Conservation (phyloP, 768 basidiomycete species). For the Lentinula edodes region DNA sequence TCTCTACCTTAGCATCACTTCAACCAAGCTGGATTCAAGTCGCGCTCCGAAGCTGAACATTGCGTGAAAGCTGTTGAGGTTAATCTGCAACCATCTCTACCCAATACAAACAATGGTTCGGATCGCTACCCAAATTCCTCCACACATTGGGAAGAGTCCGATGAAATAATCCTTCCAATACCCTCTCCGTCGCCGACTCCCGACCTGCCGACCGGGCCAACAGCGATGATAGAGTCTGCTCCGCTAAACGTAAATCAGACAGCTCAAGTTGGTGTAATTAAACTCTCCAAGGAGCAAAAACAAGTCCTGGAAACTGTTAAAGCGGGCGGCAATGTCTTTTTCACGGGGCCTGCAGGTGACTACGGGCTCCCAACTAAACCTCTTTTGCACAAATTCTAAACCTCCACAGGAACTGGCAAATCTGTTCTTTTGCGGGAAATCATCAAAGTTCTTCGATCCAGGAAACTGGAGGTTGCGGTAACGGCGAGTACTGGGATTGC, state of each 20-base stretch:
- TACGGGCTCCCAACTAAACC: background rate
- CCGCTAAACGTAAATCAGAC: background rate
- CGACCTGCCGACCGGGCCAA: background rate
- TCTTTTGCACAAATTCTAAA: background rate
- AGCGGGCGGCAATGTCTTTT: slow-evolving; percentile 58
- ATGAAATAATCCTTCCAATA: too few relatives aligned
- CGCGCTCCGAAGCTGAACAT: background rate
- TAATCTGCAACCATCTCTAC: background rate
- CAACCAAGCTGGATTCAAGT: background rate
- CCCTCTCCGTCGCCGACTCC: background rate
- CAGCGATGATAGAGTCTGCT: background rate
- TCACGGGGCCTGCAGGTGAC: slow-evolving; percentile 69
- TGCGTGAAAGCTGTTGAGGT: background rate
- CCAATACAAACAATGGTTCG: background rate
- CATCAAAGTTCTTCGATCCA: slow-evolving; percentile 31
- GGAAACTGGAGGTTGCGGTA: slow-evolving; percentile 35
- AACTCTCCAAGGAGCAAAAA: slow-evolving; percentile 35
- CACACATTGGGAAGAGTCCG: background rate
- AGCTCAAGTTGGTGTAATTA: background rate
- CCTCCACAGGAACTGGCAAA: slow-evolving; percentile 59
- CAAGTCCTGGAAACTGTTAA: slow-evolving; percentile 40
- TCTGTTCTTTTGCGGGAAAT: slow-evolving; percentile 64
- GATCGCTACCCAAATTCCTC: slow-evolving; percentile 3
- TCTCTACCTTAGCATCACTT: background rate
- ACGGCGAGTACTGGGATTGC: slow-evolving; percentile 67